These are phyloP conservation scores for Fusarium kyushuense DNA, from an alignment of 2,329 filamentous ascomycete genomes.

Conservation along the genomic window DNA sequence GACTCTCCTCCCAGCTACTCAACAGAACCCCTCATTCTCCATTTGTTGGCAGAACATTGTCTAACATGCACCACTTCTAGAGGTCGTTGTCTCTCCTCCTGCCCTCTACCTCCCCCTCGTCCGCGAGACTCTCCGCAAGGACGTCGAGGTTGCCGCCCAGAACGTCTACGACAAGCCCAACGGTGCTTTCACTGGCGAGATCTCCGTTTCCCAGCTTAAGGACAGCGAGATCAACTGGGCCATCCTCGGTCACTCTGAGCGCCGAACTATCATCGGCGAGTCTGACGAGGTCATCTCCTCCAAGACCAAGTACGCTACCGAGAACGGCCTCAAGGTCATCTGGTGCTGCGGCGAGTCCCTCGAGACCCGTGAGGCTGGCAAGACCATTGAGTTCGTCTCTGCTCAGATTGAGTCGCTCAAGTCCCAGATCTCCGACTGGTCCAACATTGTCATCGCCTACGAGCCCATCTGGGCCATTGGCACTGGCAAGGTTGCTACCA, in stretches of 20 bases:
- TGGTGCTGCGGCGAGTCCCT: conserved; percentile 97
- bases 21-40: conserved; percentile 27
- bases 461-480: conserved; percentile 98
- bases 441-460: conserved; percentile 95
- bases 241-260: conserved; percentile 94
- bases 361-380: conserved; percentile 86
- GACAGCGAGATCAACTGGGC: conserved; percentile 91
- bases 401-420: conserved; percentile 87
- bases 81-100: conserved; percentile 95
- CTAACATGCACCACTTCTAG: conserved; percentile 58
- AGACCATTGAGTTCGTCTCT: conserved; percentile 89
- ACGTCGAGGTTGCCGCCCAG: conserved; percentile 90
- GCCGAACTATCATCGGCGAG: conserved; percentile 90
- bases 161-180: conserved; percentile 98
- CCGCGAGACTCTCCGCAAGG: conserved; percentile 79
- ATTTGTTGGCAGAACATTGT: neutral
- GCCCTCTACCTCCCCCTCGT: conserved; percentile 90
- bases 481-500: conserved; percentile 92
- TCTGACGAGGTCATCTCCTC: conserved; percentile 84
- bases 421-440: conserved; percentile 84
- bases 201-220: conserved; percentile 90
- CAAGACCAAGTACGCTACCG: conserved; percentile 94
- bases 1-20: conserved; percentile 11
- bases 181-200: conserved; percentile 97
- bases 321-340: conserved; percentile 89